Percentiles rank a stretch among this genome's conserved stretches.
Evolutionary conservation across 305 asterid species (phyloP).

Genomic region (Striga hermonthica): DNA sequence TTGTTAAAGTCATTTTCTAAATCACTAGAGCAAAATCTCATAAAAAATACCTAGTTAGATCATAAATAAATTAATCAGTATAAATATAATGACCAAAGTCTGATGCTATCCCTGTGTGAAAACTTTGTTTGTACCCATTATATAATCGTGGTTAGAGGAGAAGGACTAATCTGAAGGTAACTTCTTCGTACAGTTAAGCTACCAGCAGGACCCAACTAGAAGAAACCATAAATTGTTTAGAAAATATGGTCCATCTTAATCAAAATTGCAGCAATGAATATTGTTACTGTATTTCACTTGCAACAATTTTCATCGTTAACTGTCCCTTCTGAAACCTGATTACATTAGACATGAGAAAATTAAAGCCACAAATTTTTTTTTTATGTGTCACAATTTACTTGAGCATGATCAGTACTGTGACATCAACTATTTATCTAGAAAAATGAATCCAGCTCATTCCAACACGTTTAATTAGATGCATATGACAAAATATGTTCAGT

Average conservation of each 20-base stretch:
- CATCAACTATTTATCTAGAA: conserved; percentile 10
- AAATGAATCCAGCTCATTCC: conserved; percentile 12
- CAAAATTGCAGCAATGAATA: background rate
- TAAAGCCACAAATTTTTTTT: background rate
- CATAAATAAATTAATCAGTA: background rate
- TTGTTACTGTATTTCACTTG: too few species aligned
- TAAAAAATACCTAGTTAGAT: background rate
- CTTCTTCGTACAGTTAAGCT: conserved; percentile 1
- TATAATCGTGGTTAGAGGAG: background rate
- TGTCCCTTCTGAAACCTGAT: conserved; percentile 9
- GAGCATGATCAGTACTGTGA: background rate
- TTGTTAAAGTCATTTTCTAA: background rate
- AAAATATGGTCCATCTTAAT: background rate
- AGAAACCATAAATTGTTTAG: background rate
- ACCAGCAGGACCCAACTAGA: conserved; percentile 7
- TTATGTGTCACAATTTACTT: conserved; percentile 2
- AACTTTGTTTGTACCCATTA: background rate
- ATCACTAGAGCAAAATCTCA: conserved; percentile 7
- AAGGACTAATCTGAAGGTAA: conserved; percentile 12
- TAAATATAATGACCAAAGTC: background rate
- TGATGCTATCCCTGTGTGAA: background rate
- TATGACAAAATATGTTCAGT: conserved; percentile 21
- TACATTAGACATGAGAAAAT: background rate
- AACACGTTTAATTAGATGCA: conserved; percentile 7
- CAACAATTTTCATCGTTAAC: background rate